phyloP scores from a whole-genome alignment of 2,329 filamentous ascomycete species.

The Aspergillus floridensis region DNA sequence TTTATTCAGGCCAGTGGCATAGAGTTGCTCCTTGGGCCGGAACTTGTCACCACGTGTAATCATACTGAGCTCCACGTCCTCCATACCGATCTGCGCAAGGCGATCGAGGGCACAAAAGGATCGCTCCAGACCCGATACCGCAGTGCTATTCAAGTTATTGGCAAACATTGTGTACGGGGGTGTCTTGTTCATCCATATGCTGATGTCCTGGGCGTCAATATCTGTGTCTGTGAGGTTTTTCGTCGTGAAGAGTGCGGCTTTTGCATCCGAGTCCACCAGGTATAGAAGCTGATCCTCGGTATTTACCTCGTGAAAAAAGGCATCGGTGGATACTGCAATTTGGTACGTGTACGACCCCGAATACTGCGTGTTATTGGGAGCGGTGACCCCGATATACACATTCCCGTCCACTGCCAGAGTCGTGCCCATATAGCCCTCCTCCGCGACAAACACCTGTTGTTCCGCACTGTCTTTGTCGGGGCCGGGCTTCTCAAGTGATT shows the following conservation, averaged over 20 bases:
- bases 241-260: slow-evolving; percentile 75
- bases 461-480: slow-evolving; percentile 50
- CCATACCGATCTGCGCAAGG: slow-evolving; percentile 62
- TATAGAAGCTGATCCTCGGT: slow-evolving; percentile 58
- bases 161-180: slow-evolving; percentile 77
- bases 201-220: slow-evolving; percentile 48
- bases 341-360: slow-evolving; percentile 73
- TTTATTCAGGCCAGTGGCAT: slow-evolving; percentile 70
- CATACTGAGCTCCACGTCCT: slow-evolving; percentile 61
- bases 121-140: slow-evolving; percentile 67
- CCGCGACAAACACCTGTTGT: slow-evolving; percentile 52
- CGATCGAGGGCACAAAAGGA: slow-evolving; percentile 79
- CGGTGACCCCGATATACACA: slow-evolving; percentile 74
- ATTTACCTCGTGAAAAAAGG: slow-evolving; percentile 65
- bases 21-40: slow-evolving; percentile 83
- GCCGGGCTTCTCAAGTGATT: slow-evolving; percentile 64
- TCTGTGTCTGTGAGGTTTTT: slow-evolving; percentile 59
- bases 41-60: slow-evolving; percentile 65
- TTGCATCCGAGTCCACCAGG: slow-evolving; percentile 81
- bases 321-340: slow-evolving; percentile 77
- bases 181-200: slow-evolving; percentile 57
- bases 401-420: slow-evolving; percentile 61
- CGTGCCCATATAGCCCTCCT: slow-evolving; percentile 67
- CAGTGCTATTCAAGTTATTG: slow-evolving; percentile 56
- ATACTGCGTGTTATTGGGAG: slow-evolving; percentile 64